Evolutionary conservation across 2,329 filamentous ascomycete species (phyloP).

Genomic region (Emericellopsis cladophorae): DNA sequence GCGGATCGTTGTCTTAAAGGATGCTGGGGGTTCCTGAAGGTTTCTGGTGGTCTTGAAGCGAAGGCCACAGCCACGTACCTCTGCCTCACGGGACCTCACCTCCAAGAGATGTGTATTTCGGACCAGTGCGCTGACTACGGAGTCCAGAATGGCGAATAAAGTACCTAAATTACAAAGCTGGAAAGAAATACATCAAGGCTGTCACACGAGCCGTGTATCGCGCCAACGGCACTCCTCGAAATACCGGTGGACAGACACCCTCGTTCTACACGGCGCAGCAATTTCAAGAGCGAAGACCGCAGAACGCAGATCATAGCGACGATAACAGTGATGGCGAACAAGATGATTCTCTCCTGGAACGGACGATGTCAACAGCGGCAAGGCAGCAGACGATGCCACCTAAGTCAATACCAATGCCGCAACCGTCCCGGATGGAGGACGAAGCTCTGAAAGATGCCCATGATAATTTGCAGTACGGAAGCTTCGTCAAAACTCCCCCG

Average conservation of each 20-base stretch:
- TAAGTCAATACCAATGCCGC: slow-evolving; percentile 7
- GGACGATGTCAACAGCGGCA: background rate
- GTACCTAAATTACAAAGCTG: slow-evolving; percentile 90
- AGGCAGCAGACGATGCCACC: background rate
- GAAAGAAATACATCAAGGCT: slow-evolving; percentile 87
- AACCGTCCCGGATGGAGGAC: slow-evolving; percentile 16
- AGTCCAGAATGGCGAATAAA: slow-evolving; percentile 73
- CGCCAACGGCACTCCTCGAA: slow-evolving; percentile 37
- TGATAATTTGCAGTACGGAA: slow-evolving; percentile 35
- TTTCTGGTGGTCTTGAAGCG: background rate
- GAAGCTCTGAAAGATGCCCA: slow-evolving; percentile 25
- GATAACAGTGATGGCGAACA: background rate
- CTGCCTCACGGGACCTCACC: background rate
- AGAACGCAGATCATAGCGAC: slow-evolving; percentile 1
- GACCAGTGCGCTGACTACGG: background rate
- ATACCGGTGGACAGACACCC: slow-evolving; percentile 8
- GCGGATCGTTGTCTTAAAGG: background rate
- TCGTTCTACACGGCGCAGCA: slow-evolving; percentile 12
- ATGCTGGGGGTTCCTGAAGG: background rate
- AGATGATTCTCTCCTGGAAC: slow-evolving; percentile 1
- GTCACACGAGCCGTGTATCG: slow-evolving; percentile 60
- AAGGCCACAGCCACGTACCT: background rate
- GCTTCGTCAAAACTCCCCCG: slow-evolving; percentile 30
- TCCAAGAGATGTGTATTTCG: background rate
- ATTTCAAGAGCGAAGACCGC: slow-evolving; percentile 1